phyloP scores from a whole-genome alignment of 495 filamentous ascomycete genomes.

The Trichoderma virens region DNA sequence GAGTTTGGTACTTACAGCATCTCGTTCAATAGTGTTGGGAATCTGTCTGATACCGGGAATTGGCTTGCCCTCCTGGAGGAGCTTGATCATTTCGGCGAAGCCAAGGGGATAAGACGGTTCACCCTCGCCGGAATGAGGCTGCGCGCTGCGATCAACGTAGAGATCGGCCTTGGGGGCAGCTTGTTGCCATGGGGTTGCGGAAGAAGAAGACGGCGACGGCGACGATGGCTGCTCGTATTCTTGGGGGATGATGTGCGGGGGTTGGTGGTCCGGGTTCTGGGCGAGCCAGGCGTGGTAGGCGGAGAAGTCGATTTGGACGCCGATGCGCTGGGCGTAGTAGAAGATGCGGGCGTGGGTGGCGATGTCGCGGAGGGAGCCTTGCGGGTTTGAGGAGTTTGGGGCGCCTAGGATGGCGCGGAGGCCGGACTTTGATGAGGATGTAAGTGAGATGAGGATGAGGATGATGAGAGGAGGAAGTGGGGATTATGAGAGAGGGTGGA shows the following conservation, averaged over 20 bases:
- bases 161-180: constrained; percentile 36
- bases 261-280: constrained; percentile 7
- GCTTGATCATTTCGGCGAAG: constrained; percentile 82
- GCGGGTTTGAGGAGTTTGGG: neutral
- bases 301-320: constrained; percentile 26
- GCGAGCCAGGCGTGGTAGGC: constrained; percentile 29
- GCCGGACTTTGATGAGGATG: constrained; percentile 1
- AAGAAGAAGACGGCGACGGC: neutral
- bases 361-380: constrained; percentile 16
- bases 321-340: constrained; percentile 33
- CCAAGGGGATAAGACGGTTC: constrained; percentile 70
- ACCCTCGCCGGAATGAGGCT: constrained; percentile 19
- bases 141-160: constrained; percentile 19
- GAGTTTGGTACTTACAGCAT: constrained; percentile 25
- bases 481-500: neutral
- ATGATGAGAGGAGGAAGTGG: neutral
- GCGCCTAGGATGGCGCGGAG: constrained; percentile 13
- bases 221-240: constrained; percentile 13
- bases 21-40: constrained; percentile 68
- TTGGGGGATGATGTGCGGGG: constrained; percentile 14
- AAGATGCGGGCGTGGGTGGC: constrained; percentile 35
- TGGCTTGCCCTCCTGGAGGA: constrained; percentile 74
- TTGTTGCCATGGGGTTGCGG: constrained; percentile 32
- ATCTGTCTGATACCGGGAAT: constrained; percentile 89
- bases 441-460: neutral